A percentile compares a stretch with the other conserved stretches of the same genome.
Conservation (phyloP, 192 early-diverging fungal genomes). For the Bifiguratus adelaidae region DNA sequence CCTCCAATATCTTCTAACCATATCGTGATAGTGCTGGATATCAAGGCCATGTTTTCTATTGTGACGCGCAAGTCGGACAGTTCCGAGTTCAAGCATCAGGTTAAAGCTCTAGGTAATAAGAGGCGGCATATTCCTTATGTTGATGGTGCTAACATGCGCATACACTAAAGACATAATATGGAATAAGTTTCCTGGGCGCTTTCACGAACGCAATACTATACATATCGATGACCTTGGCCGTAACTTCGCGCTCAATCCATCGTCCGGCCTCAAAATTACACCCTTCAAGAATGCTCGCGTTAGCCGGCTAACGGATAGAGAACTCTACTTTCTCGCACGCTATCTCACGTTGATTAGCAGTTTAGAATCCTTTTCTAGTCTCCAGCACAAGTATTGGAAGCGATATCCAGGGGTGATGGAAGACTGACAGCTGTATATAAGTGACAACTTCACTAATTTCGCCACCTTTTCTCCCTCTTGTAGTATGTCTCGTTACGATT, state of each 20-base stretch:
- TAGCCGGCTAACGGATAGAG: constrained; percentile 33
- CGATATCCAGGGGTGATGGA: constrained; percentile 10
- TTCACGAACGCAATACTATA: constrained; percentile 40
- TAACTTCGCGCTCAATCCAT: constrained; percentile 69
- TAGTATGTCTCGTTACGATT: too few relatives aligned
- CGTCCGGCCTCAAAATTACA: constrained; percentile 53
- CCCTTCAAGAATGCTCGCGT: constrained; percentile 47
- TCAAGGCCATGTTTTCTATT: constrained; percentile 58
- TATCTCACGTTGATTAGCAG: constrained; percentile 49
- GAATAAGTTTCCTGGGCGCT: constrained; percentile 38
- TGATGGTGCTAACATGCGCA: not conserved
- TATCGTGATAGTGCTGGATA: constrained; percentile 41
- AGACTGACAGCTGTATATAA: too few relatives aligned
- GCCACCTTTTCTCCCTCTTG: too few relatives aligned
- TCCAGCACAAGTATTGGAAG: constrained; percentile 50
- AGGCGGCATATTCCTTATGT: not conserved
- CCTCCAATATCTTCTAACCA: not conserved
- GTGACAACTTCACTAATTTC: too few relatives aligned
- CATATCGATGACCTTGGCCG: constrained; percentile 64
- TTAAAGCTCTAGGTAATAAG: constrained; percentile 47
- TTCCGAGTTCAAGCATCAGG: constrained; percentile 43
- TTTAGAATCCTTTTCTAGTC: constrained; percentile 32
- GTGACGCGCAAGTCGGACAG: constrained; percentile 34
- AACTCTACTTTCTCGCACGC: constrained; percentile 41
- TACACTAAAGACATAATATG: constrained; percentile 41